phyloP scores from a whole-genome alignment of 2,329 filamentous ascomycete species.

The Pyricularia pennisetigena region DNA sequence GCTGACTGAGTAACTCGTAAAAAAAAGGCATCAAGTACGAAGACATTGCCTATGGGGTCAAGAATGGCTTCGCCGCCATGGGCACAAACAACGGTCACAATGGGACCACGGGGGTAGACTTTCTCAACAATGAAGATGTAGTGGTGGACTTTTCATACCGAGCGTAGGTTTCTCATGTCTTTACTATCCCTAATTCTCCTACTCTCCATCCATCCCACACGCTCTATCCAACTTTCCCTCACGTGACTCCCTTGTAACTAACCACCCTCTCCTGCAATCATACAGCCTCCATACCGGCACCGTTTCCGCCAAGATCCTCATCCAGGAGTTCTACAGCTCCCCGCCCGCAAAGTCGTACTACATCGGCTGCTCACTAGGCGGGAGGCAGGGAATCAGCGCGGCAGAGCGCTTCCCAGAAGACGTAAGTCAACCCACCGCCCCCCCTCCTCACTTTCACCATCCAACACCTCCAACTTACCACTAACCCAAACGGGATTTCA shows the following conservation, averaged over 20 bases:
- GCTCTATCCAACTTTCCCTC: neutral
- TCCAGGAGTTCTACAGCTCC: conserved; percentile 33
- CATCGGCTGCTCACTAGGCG: conserved; percentile 48
- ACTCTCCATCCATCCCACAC: too few species aligned
- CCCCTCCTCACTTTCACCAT: too few species aligned
- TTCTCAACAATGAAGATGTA: conserved; percentile 25
- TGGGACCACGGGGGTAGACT: conserved; percentile 23
- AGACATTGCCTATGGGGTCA: conserved; percentile 32
- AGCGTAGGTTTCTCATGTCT: conserved; percentile 12
- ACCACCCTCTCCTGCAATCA: too few species aligned
- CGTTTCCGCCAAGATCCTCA: conserved; percentile 35
- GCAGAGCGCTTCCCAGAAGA: conserved; percentile 43
- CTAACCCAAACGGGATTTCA: neutral
- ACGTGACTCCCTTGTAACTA: neutral
- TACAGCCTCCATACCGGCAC: conserved; percentile 33
- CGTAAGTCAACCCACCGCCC: neutral
- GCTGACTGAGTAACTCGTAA: neutral
- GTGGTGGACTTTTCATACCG: conserved; percentile 25
- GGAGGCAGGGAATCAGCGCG: conserved; percentile 45
- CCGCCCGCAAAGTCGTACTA: conserved; percentile 37
- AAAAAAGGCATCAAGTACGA: conserved; percentile 29
- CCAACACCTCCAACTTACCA: neutral
- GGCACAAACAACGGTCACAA: conserved; percentile 42
- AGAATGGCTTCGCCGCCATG: conserved; percentile 33
- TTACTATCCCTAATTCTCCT: too few species aligned